Base-by-base conservation (phyloP, 495 filamentous ascomycete genomes). In the Sordaria brevicollis region DNA sequence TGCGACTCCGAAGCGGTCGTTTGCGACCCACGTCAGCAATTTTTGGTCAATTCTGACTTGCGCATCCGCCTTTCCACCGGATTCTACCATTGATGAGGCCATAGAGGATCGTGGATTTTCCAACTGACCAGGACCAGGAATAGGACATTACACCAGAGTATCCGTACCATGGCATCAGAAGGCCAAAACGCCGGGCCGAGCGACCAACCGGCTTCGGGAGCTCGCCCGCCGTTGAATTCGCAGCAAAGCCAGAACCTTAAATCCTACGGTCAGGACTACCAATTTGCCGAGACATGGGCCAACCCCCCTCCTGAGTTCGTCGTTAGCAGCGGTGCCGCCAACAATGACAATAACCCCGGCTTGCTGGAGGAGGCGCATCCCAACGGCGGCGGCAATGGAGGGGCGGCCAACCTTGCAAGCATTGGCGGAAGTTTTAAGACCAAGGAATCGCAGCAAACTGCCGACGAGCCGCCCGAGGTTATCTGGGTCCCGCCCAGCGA, bases 261-360 rank as follows among this genome's bases (percentile, higher is more conserved):
- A 65, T 65, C 65, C 15, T 76, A 67, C 57, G 71, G 71, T 13
- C 73, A 75, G 25, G 71, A 73, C 6, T 75, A 76, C 65, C 74
- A 72, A 35, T 78, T 71, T 67, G 75, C 76, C 35, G 76, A 78
- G 54, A 71, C 71, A 8, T 71, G 69, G 68, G 43, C 67, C 5
- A 78, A 78, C 31, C 76, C 76, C 3, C 71, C 54, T 10, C 76
- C 76, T 5, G 74, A 76, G 70, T 37, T 78, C 9, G 65, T 76
- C 17, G 37, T 73, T 25, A 62, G 43, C 70, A 41, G 31, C 19
- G 65, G 11, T 33, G 21, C 29, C 25, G 49, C 49, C 49, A 62
- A 13, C 49, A 62, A 57, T 6, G 25, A 57, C 25, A 21, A 57
- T 2, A 57, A 57, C 4, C 49, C 49, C 49, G 49, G 49, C 49